Base-by-base conservation (phyloP, 164 flowering plant species). In the Nelumbo lutea region DNA sequence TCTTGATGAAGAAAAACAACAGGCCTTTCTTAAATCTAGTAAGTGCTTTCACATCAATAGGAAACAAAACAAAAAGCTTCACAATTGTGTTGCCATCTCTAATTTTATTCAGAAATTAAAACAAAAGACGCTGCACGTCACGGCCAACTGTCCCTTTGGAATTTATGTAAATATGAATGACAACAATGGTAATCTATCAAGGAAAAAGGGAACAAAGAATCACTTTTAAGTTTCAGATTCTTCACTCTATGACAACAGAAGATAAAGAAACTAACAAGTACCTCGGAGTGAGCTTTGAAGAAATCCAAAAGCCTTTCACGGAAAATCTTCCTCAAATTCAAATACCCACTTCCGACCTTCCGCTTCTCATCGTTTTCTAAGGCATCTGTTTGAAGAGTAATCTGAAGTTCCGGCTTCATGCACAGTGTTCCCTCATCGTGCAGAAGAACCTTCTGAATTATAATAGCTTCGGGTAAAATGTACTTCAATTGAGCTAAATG, bases 401-500 rank as follows among this genome's bases (percentile, higher is more conserved):
- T 44, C 58, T 71, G 85, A 71, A 92, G 88, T 70, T 90, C 93
- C 1, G 87, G 88, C 77, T 81, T 90, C 93, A 83, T 89, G 71
- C 94, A 87, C 42, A 77, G 68, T 0, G 93, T 92, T 45, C 75
- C 72, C 78, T 92, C 96, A 75, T 90, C 96, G 13, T 72, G 80
- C 39, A 67, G 44, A 6, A 81, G 77, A 9, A 82, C 75, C 72
- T 79, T 90, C 81, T 82, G 81, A 15, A 84, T 42, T 75, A 75
- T 78, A 72, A 95, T 82, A 0, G 72, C 94, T 66, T 90, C 98
- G 0, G 89, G 97, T 53, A 92, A 72, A 27, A 92, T 75, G 64
- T 79, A 83, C 84, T 89, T 95, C 80, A 95, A 3, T 65, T 89
- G 98, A n/a, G 96, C 91, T 77, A 95, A 83, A 71, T 95, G 93